These are phyloP conservation scores for Ophiocordyceps camponoti-rufipedis DNA, from an alignment of 2,329 filamentous ascomycete species.

Conservation along the genomic window DNA sequence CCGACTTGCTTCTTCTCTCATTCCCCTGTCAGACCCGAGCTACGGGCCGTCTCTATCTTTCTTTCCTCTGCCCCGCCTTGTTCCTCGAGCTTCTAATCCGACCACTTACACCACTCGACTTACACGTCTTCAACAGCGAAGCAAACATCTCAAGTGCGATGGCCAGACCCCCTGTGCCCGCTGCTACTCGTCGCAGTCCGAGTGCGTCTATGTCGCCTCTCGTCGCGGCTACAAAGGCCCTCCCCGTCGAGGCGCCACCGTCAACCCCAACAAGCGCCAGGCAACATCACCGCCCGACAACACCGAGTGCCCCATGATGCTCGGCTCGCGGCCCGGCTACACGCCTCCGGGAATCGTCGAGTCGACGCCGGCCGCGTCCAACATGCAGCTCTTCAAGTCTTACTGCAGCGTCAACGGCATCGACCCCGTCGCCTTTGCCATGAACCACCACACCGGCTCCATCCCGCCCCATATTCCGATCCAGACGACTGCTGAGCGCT, in stretches of 20 bases:
- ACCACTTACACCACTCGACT: background rate
- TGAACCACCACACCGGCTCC: conserved; percentile 3
- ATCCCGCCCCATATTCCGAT: conserved; percentile 7
- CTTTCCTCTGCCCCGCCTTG: no score
- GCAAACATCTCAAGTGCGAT: conserved; percentile 61
- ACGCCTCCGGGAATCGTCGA: conserved; percentile 4
- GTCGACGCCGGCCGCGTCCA: conserved; percentile 4
- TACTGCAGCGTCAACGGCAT: conserved; percentile 10
- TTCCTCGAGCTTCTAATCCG: background rate
- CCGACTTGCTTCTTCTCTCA: background rate
- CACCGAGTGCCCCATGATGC: conserved; percentile 21
- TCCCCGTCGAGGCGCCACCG: conserved; percentile 14
- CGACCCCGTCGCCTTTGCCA: conserved; percentile 6
- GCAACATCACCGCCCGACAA: conserved; percentile 20
- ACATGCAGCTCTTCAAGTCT: conserved; percentile 22
- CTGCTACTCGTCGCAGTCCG: conserved; percentile 36
- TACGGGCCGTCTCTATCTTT: background rate
- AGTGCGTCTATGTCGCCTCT: conserved; percentile 57
- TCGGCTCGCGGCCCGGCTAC: conserved; percentile 7
- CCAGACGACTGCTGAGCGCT: conserved; percentile 27
- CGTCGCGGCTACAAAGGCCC: conserved; percentile 55
- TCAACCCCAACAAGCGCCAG: conserved; percentile 31
- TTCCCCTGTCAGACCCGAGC: conserved; percentile 1
- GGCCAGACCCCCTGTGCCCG: conserved; percentile 51
- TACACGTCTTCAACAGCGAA: conserved; percentile 20